A percentile compares a stretch with the other conserved stretches of the same genome.
These are phyloP conservation scores for Raffaelea albimanens DNA, from an alignment of 2,329 filamentous ascomycete species.

Conservation along the genomic window DNA sequence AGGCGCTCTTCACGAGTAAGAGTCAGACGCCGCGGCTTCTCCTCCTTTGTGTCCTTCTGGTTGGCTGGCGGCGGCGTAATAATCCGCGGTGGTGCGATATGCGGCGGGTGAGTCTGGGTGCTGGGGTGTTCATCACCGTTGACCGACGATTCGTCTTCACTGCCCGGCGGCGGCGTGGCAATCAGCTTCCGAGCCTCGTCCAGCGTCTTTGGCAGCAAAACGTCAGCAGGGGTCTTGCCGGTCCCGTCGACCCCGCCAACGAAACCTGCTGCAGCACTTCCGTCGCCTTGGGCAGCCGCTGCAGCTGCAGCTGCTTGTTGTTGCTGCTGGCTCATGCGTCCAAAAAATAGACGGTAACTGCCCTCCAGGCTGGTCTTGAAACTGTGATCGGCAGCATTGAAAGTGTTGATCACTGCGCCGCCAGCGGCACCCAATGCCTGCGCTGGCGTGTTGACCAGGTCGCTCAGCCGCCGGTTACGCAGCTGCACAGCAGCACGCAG, in stretches of 20 bases:
- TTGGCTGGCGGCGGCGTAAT: background rate
- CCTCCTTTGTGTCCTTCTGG: background rate
- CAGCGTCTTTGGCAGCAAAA: conserved; percentile 73
- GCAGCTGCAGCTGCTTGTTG: conserved; percentile 5
- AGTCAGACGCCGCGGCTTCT: conserved; percentile 1
- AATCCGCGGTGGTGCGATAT: background rate
- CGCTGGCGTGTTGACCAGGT: conserved; percentile 75
- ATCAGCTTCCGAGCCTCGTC: conserved; percentile 89
- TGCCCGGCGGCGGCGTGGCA: conserved; percentile 53
- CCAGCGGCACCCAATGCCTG: conserved; percentile 74
- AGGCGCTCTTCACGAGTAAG: conserved; percentile 51
- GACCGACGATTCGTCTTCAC: conserved; percentile 49
- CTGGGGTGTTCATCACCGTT: conserved; percentile 49
- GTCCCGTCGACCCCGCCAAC: background rate
- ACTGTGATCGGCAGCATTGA: conserved; percentile 82
- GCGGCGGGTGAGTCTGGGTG: conserved; percentile 20
- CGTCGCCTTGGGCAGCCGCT: background rate
- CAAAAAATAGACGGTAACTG: conserved; percentile 88
- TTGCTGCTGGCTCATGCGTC: conserved; percentile 66
- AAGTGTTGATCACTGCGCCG: conserved; percentile 77
- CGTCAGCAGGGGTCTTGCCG: conserved; percentile 17
- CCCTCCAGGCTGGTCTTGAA: conserved; percentile 85
- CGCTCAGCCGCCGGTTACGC: conserved; percentile 70
- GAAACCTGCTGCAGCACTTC: background rate
- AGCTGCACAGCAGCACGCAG: conserved; percentile 37